Evolutionary conservation across 129 eudicot genomes (phyloP).

Genomic region (Tanacetum coccineum): DNA sequence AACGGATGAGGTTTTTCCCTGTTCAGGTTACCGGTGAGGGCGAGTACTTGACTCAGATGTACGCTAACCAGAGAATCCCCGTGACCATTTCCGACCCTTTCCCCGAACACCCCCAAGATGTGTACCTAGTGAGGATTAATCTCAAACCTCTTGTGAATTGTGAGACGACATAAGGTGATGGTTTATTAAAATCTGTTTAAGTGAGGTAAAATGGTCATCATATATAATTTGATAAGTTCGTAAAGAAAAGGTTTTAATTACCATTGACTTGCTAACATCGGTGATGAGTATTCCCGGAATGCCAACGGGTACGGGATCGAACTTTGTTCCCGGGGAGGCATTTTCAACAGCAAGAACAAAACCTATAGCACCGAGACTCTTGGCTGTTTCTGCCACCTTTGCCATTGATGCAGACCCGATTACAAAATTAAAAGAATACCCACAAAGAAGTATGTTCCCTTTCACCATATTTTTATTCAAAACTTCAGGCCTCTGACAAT

Average conservation of each 20-base stretch:
- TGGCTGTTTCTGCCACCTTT: conserved; percentile 78
- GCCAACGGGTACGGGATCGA: conserved; percentile 86
- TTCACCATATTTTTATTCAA: too few species aligned
- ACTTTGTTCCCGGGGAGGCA: conserved; percentile 90
- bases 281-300: conserved; percentile 89
- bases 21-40: too few species aligned
- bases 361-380: conserved; percentile 87
- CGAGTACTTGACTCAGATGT: too few species aligned
- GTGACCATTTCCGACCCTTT: too few species aligned
- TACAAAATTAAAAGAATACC: conserved; percentile 91
- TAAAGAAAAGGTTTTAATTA: conserved; percentile 17
- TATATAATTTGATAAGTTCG: not conserved
- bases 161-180: too few species aligned
- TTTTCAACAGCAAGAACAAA: conserved; percentile 93
- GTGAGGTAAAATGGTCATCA: too few species aligned
- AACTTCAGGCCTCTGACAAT: conserved; percentile 89
- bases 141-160: too few species aligned
- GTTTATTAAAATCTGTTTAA: too few species aligned
- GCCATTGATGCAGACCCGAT: conserved; percentile 79
- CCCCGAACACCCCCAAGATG: too few species aligned
- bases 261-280: conserved; percentile 74
- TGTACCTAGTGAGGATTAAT: too few species aligned
- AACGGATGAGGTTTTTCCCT: too few species aligned
- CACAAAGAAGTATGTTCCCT: conserved; percentile 92
- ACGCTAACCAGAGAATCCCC: too few species aligned